Evolutionary conservation across 2,329 filamentous ascomycete species (phyloP).

Genomic region (Trichoderma citrinoviride): DNA sequence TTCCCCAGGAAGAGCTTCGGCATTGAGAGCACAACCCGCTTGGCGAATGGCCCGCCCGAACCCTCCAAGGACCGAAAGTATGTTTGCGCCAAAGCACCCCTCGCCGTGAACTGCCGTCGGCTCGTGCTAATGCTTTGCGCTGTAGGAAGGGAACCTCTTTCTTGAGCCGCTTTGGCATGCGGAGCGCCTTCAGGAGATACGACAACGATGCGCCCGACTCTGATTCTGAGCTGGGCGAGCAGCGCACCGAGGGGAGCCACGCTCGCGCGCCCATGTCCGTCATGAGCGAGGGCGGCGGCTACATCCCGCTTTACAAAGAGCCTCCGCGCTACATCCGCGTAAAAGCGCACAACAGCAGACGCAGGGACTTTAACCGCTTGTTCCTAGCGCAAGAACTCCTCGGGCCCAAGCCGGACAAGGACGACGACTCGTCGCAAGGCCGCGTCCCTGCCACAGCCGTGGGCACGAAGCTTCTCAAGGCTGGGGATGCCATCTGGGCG

Average conservation of each 20-base stretch:
- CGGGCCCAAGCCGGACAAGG: conserved; percentile 47
- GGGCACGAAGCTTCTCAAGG: conserved; percentile 42
- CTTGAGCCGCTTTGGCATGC: conserved; percentile 75
- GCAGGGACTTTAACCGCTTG: conserved; percentile 76
- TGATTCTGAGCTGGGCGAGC: conserved; percentile 67
- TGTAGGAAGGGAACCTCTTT: conserved; percentile 83
- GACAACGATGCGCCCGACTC: conserved; percentile 56
- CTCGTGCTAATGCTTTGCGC: conserved; percentile 18
- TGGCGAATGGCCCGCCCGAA: conserved; percentile 42
- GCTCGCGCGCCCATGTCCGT: conserved; percentile 78
- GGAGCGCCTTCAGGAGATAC: conserved; percentile 71
- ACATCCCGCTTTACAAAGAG: conserved; percentile 81
- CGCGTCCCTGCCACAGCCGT: conserved; percentile 38
- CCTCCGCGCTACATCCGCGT: conserved; percentile 91
- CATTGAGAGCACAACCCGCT: conserved; percentile 42
- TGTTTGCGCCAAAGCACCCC: background rate
- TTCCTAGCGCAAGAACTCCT: conserved; percentile 91
- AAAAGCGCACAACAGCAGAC: conserved; percentile 74
- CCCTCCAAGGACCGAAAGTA: conserved; percentile 64
- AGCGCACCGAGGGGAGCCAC: conserved; percentile 75
- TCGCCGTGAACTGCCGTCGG: too few species aligned
- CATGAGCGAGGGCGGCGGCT: conserved; percentile 65
- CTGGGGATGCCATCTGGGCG: conserved; percentile 78
- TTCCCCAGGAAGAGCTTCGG: conserved; percentile 41
- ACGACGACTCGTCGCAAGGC: conserved; percentile 29